phyloP scores from a whole-genome alignment of 2,329 filamentous ascomycete species.

The Talaromyces piceae region DNA sequence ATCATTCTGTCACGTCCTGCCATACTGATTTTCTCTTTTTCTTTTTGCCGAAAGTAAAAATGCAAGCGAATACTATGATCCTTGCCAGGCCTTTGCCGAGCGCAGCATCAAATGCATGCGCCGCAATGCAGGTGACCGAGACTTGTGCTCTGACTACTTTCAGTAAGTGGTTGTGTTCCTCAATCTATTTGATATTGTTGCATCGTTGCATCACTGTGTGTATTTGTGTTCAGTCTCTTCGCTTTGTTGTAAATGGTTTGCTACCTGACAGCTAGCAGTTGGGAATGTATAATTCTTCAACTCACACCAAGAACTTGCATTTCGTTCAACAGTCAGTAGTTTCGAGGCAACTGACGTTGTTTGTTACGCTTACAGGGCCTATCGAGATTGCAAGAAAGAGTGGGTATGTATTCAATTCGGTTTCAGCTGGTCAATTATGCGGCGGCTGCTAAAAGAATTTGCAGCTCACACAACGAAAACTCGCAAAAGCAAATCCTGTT shows the following conservation, averaged over 20 bases:
- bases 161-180: slow-evolving; percentile 54
- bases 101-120: slow-evolving; percentile 81
- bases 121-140: slow-evolving; percentile 75
- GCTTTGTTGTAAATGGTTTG: no score
- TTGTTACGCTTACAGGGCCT: slow-evolving; percentile 54
- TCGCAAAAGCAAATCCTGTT: slow-evolving; percentile 6
- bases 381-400: slow-evolving; percentile 88
- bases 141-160: slow-evolving; percentile 94
- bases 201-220: not conserved
- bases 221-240: not conserved
- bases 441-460: no score
- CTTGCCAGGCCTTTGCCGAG: slow-evolving; percentile 85
- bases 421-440: slow-evolving; percentile 5
- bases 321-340: not conserved
- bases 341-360: not conserved
- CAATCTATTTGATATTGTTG: not conserved
- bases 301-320: not conserved
- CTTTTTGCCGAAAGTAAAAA: slow-evolving; percentile 67
- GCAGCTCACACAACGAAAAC: slow-evolving; percentile 12
- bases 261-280: not conserved
- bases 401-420: slow-evolving; percentile 57
- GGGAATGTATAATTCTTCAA: not conserved
- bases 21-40: not conserved
- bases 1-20: not conserved
- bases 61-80: slow-evolving; percentile 86